phyloP scores from a whole-genome alignment of 2,329 filamentous ascomycete genomes.

The Alternaria longipes region DNA sequence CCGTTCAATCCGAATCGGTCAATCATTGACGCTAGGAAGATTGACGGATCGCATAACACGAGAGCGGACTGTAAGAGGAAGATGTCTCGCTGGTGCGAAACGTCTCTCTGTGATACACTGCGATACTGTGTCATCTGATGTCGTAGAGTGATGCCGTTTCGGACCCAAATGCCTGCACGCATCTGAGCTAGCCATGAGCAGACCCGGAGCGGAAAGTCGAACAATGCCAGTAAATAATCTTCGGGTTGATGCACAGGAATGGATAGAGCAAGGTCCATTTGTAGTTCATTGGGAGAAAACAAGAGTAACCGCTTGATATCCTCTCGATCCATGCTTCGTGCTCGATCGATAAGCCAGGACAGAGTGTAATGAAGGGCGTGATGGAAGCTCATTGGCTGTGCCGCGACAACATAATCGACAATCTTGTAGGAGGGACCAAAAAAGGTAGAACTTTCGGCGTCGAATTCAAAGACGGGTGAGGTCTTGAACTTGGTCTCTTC shows the following conservation, averaged over 20 bases:
- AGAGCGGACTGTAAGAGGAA: slow-evolving; percentile 92
- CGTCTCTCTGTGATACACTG: slow-evolving; percentile 86
- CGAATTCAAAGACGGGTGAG: slow-evolving; percentile 81
- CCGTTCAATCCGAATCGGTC: slow-evolving; percentile 88
- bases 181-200: slow-evolving; percentile 98
- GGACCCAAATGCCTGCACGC: slow-evolving; percentile 98
- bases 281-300: slow-evolving; percentile 76
- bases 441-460: slow-evolving; percentile 53
- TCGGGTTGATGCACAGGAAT: slow-evolving; percentile 70
- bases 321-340: slow-evolving; percentile 74
- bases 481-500: slow-evolving; percentile 84
- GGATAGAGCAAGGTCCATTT: slow-evolving; percentile 65
- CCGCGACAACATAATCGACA: slow-evolving; percentile 87
- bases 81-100: slow-evolving; percentile 93
- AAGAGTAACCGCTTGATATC: slow-evolving; percentile 74
- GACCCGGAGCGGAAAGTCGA: slow-evolving; percentile 92
- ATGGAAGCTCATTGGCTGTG: slow-evolving; percentile 94
- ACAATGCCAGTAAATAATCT: slow-evolving; percentile 84
- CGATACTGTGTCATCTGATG: slow-evolving; percentile 96
- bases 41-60: slow-evolving; percentile 82
- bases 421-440: slow-evolving; percentile 61
- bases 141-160: slow-evolving; percentile 93
- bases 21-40: slow-evolving; percentile 87
- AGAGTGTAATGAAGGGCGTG: slow-evolving; percentile 95
- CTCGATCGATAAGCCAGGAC: slow-evolving; percentile 94